These are phyloP conservation scores for Aspergillus hiratsukae DNA, from an alignment of 2,329 filamentous ascomycete genomes.

Conservation along the genomic window DNA sequence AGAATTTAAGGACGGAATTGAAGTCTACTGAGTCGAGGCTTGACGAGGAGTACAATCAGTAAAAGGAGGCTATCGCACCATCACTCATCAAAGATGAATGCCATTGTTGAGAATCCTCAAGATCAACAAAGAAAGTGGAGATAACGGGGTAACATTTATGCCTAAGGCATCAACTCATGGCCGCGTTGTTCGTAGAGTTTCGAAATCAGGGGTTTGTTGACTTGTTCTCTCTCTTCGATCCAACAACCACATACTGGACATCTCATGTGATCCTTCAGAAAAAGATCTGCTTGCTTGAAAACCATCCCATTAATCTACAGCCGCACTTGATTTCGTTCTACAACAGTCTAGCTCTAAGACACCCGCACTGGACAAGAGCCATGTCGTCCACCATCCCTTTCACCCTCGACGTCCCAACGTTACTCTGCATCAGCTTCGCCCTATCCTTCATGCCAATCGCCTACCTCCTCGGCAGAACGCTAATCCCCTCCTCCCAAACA, in stretches of 20 bases:
- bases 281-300: neutral
- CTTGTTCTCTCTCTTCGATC: neutral
- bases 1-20: no score
- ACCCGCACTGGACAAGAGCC: neutral
- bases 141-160: neutral
- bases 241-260: neutral
- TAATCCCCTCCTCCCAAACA: constrained; percentile 52
- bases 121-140: neutral
- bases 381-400: constrained; percentile 27
- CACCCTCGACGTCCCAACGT: constrained; percentile 42
- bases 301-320: neutral
- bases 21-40: no score
- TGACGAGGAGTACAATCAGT: no score
- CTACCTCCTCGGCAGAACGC: constrained; percentile 44
- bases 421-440: constrained; percentile 52
- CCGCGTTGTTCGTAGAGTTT: neutral
- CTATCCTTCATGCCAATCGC: constrained; percentile 52
- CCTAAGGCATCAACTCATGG: neutral
- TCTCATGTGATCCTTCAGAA: neutral
- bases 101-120: neutral
- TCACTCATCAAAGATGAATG: no score
- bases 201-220: neutral
- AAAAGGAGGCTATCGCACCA: no score
- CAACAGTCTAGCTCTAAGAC: neutral
- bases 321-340: neutral